Evolutionary conservation across 2,329 filamentous ascomycete species (phyloP).

Genomic region (Neofusicoccum umdonicola): DNA sequence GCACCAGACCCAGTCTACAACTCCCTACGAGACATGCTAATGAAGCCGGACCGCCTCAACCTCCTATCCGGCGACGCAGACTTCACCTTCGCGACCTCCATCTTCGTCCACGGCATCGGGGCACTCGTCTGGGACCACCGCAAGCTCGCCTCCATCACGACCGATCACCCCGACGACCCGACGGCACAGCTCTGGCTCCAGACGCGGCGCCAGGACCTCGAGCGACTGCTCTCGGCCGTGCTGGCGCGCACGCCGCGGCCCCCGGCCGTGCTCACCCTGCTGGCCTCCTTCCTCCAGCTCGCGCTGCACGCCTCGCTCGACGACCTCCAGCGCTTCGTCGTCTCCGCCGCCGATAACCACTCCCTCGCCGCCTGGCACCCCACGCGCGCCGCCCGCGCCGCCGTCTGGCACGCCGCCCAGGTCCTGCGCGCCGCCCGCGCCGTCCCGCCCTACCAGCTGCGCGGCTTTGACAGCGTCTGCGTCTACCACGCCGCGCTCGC

Average conservation of each 20-base stretch:
- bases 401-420: constrained; percentile 68
- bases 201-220: constrained; percentile 21
- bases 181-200: constrained; percentile 23
- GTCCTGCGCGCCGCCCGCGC: constrained; percentile 58
- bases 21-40: background rate
- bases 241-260: constrained; percentile 49
- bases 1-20: constrained; percentile 16
- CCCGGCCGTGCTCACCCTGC: constrained; percentile 22
- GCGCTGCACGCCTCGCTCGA: constrained; percentile 64
- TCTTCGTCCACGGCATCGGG: constrained; percentile 1
- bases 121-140: constrained; percentile 7
- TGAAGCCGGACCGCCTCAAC: background rate
- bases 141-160: background rate
- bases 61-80: constrained; percentile 52
- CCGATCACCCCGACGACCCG: constrained; percentile 15
- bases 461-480: constrained; percentile 66
- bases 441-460: constrained; percentile 54
- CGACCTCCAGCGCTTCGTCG: constrained; percentile 62
- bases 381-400: constrained; percentile 55
- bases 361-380: constrained; percentile 56
- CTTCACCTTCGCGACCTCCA: constrained; percentile 40
- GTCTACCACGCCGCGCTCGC: constrained; percentile 67
- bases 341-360: constrained; percentile 54
- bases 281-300: constrained; percentile 57
- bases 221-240: background rate